phyloP scores from a whole-genome alignment of 192 early-diverging fungal genomes.

The Backusella circina region DNA sequence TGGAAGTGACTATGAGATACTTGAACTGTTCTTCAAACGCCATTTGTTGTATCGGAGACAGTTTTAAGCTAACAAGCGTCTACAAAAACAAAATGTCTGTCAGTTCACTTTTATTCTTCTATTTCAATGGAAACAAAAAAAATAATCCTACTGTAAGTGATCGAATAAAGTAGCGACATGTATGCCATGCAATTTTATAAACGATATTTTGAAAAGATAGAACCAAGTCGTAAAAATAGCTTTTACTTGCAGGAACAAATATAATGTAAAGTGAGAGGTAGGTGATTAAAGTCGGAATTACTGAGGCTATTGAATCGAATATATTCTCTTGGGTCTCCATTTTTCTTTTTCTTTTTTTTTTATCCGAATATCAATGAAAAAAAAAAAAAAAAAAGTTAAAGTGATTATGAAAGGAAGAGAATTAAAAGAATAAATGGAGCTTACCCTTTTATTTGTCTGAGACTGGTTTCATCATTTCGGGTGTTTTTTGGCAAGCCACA shows the following conservation, averaged over 20 bases:
- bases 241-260: background rate
- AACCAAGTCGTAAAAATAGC: background rate
- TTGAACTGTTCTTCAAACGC: slow-evolving; percentile 58
- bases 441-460: background rate
- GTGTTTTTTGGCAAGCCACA: background rate
- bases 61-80: background rate
- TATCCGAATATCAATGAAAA: background rate
- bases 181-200: background rate
- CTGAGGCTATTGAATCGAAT: background rate
- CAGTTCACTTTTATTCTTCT: background rate
- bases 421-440: background rate
- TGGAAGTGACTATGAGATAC: slow-evolving; percentile 53
- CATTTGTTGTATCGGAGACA: slow-evolving; percentile 44
- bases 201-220: background rate
- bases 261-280: background rate
- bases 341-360: background rate
- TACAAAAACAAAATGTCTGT: background rate
- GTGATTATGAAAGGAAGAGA: background rate
- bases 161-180: background rate
- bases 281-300: background rate
- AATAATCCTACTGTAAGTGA: background rate
- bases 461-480: background rate
- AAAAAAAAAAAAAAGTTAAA: background rate
- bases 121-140: background rate
- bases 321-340: background rate